Conservation (phyloP, 352 stramenopile genomes). For the Halophytophthora polymorphica region DNA sequence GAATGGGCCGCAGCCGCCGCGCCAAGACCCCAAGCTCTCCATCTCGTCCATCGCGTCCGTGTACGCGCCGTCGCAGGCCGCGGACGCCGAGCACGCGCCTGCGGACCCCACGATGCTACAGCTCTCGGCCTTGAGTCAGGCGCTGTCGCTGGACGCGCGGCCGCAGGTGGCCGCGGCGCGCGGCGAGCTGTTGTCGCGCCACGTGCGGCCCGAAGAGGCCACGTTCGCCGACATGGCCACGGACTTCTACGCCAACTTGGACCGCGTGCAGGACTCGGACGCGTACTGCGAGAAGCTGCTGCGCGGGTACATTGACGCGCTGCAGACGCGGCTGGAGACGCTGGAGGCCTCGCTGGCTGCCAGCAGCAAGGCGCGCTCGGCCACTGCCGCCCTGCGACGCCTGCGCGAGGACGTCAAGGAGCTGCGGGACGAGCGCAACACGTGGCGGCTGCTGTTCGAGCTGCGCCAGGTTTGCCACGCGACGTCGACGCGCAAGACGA, state of each 20-base stretch:
- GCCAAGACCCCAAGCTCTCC: slow-evolving; percentile 45
- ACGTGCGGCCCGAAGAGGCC: slow-evolving; percentile 70
- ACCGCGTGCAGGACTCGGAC: slow-evolving; percentile 67
- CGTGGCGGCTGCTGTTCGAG: slow-evolving; percentile 77
- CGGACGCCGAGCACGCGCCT: slow-evolving; percentile 11
- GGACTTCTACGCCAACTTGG: slow-evolving; percentile 73
- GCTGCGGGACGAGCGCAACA: slow-evolving; percentile 76
- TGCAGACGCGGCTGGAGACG: slow-evolving; percentile 62
- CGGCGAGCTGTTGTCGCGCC: slow-evolving; percentile 40
- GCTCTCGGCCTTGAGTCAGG: slow-evolving; percentile 41
- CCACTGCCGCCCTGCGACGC: slow-evolving; percentile 23
- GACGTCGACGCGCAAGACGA: slow-evolving; percentile 15
- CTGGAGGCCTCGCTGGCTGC: slow-evolving; percentile 31
- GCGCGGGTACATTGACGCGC: slow-evolving; percentile 70
- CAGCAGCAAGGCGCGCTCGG: slow-evolving; percentile 16
- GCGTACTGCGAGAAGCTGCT: slow-evolving; percentile 72
- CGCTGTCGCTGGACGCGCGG: slow-evolving; percentile 27
- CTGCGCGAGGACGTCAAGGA: slow-evolving; percentile 57
- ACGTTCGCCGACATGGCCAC: slow-evolving; percentile 73
- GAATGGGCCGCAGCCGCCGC: slow-evolving; percentile 6
- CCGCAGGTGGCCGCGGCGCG: slow-evolving; percentile 13
- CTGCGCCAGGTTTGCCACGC: slow-evolving; percentile 60
- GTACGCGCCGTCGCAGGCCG: slow-evolving; percentile 36
- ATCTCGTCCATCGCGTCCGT: slow-evolving; percentile 73
- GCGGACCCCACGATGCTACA: slow-evolving; percentile 41